phyloP scores from a whole-genome alignment of 768 basidiomycete genomes.

The Lanmaoa pseudosensibilis region DNA sequence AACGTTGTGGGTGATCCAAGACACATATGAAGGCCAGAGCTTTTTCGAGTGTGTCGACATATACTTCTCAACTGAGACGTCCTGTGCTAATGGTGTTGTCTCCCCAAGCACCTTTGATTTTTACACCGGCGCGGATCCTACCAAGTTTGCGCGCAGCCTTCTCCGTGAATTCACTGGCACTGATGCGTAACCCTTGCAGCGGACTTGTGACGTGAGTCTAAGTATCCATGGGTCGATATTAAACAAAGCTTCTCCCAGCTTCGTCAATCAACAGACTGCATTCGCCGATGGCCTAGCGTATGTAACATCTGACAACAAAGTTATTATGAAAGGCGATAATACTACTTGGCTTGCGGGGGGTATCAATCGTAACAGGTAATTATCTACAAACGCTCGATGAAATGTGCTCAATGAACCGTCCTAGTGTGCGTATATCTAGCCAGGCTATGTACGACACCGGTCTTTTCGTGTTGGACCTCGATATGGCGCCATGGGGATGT shows the following conservation, averaged over 20 bases:
- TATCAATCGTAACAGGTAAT: slow-evolving; percentile 59
- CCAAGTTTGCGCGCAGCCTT: slow-evolving; percentile 40
- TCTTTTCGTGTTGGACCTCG: slow-evolving; percentile 80
- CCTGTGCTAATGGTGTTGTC: slow-evolving; percentile 6
- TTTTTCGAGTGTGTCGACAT: slow-evolving; percentile 64
- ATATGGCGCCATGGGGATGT: slow-evolving; percentile 87
- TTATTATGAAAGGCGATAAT: slow-evolving; percentile 79
- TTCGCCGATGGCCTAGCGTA: slow-evolving; percentile 55
- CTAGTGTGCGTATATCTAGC: slow-evolving; percentile 77
- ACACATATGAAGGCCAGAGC: slow-evolving; percentile 60
- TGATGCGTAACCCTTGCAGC: slow-evolving; percentile 38
- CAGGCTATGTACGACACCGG: slow-evolving; percentile 66
- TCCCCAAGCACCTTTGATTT: slow-evolving; percentile 54
- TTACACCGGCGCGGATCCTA: slow-evolving; percentile 63
- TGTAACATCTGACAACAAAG: slow-evolving; percentile 54
- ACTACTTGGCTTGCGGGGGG: slow-evolving; percentile 55
- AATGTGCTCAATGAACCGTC: neutral
- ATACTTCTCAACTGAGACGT: neutral
- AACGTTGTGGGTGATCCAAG: slow-evolving; percentile 67
- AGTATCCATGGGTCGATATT: neutral
- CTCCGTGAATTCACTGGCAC: slow-evolving; percentile 12
- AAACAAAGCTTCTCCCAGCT: slow-evolving; percentile 42
- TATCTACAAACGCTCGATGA: neutral
- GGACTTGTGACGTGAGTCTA: slow-evolving; percentile 67
- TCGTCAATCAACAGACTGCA: slow-evolving; percentile 56